These are phyloP conservation scores for Aspergillus floridensis DNA, from an alignment of 2,329 filamentous ascomycete species.

Conservation along the genomic window DNA sequence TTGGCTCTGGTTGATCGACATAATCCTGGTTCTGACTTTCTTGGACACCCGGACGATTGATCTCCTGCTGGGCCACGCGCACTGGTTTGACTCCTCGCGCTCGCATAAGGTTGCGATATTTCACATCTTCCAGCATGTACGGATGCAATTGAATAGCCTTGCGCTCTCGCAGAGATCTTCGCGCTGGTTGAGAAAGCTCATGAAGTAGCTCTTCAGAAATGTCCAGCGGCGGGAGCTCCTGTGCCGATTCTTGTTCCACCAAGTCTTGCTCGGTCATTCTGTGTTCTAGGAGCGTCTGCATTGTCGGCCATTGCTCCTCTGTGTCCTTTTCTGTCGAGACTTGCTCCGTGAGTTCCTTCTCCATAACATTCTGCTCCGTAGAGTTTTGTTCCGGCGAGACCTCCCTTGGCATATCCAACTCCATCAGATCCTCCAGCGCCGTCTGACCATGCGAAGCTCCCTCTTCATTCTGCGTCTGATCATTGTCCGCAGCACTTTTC, in stretches of 20 bases:
- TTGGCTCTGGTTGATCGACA: slow-evolving; percentile 31
- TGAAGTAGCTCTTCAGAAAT: slow-evolving; percentile 28
- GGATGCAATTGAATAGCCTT: slow-evolving; percentile 51
- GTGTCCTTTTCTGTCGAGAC: neutral
- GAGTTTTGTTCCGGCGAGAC: neutral
- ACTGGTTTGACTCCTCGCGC: slow-evolving; percentile 45
- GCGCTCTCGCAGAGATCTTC: slow-evolving; percentile 42
- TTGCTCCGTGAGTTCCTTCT: neutral
- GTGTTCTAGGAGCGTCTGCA: too few species aligned
- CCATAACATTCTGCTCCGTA: neutral
- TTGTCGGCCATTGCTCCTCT: too few species aligned
- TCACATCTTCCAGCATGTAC: slow-evolving; percentile 47
- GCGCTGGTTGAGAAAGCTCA: slow-evolving; percentile 26
- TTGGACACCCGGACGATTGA: slow-evolving; percentile 17
- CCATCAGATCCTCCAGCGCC: slow-evolving; percentile 6
- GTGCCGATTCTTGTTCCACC: neutral
- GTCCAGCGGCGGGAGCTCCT: slow-evolving; percentile 22
- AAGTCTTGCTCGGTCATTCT: neutral
- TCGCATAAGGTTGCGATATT: slow-evolving; percentile 42
- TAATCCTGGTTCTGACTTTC: slow-evolving; percentile 35
- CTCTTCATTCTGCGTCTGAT: neutral
- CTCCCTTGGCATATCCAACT: neutral
- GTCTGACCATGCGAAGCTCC: neutral
- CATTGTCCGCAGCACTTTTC: neutral
- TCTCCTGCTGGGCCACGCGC: slow-evolving; percentile 27